Evolutionary conservation across 306 rosid genomes (phyloP), one percentile per base, ranked within the genome.

Genomic region (Trifolium fragiferum): DNA sequence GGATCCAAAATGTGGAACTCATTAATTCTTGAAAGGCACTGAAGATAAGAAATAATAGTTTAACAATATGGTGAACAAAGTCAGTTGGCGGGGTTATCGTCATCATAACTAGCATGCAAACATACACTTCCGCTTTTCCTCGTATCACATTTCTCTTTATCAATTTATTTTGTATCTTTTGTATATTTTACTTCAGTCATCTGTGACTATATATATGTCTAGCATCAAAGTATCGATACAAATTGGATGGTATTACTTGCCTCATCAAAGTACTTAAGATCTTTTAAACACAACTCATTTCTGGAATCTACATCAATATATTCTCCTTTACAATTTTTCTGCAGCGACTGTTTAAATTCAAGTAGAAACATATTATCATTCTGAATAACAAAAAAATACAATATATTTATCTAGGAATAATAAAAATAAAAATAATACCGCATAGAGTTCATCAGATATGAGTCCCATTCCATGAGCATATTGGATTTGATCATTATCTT

Each of bases 381-480:
- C 6, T 30, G 33, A 30, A 3, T 6, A 30, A 30, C 33, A 30
- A 30, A 4, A 30, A 30, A 30, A 30, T 30, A 30, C 33, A 30
- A 30, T 30, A 3, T 30, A 30, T 30, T 0, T 30, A 30, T 5
- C 33, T 30, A 30, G 33, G 33, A 30, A 30, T 30, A 30, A 30
- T 25, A 25, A 25, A 1, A 25, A n/a, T 1, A 59, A 21, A 7
- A 40, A 2, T 51, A 21, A 63, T 71, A 87, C 92, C 91, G 53
- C 75, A 2, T 44, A 87, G 55, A 89, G 83, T 80, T 91, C 95
- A 72, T 81, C 85, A 4, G 95, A 89, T 60, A 91, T 87, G 40
- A 91, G 83, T 7, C 77, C 86, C 92, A 84, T 83, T 49, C 90
- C 88, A 75, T 87, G 93, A 76, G 88, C 85, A 84, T 62, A 76